Evolutionary conservation across 1,139 yeast genomes (phyloP).

Genomic region (Blastobotrys aristatus): DNA sequence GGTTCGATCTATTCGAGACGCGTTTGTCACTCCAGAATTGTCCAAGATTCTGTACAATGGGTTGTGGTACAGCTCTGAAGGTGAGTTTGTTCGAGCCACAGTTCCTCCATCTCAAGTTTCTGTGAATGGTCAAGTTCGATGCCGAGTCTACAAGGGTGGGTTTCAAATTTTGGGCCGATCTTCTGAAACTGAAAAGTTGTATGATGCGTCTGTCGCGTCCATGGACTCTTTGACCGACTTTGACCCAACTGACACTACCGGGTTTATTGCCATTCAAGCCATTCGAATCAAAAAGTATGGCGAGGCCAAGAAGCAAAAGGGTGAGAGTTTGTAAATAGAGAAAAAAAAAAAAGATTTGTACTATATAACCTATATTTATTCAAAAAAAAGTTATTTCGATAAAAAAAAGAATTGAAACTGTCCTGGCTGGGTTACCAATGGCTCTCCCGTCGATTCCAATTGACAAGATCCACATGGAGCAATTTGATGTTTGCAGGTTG

Average conservation of each 20-base stretch:
- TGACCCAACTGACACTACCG: constrained; percentile 94
- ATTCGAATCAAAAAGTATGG: constrained; percentile 98
- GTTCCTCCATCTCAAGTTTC: constrained; percentile 90
- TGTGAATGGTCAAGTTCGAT: constrained; percentile 94
- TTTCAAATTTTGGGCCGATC: constrained; percentile 85
- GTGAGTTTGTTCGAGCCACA: constrained; percentile 91
- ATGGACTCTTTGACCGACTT: constrained; percentile 99
- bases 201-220: constrained; percentile 96
- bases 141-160: constrained; percentile 88
- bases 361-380: no score
- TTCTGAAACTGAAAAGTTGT: constrained; percentile 89
- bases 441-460: no score
- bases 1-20: constrained; percentile 95
- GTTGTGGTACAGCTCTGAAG: constrained; percentile 96
- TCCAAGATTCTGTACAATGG: constrained; percentile 93
- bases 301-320: constrained; percentile 83
- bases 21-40: constrained; percentile 88
- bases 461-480: no score
- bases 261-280: constrained; percentile 96
- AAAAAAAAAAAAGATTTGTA: background rate
- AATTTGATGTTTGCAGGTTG: no score
- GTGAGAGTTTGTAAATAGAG: constrained; percentile 43
- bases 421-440: no score
- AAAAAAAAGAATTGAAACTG: no score
- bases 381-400: no score